These are phyloP conservation scores for Diplodia mutila DNA, from an alignment of 2,329 filamentous ascomycete genomes.

Conservation along the genomic window DNA sequence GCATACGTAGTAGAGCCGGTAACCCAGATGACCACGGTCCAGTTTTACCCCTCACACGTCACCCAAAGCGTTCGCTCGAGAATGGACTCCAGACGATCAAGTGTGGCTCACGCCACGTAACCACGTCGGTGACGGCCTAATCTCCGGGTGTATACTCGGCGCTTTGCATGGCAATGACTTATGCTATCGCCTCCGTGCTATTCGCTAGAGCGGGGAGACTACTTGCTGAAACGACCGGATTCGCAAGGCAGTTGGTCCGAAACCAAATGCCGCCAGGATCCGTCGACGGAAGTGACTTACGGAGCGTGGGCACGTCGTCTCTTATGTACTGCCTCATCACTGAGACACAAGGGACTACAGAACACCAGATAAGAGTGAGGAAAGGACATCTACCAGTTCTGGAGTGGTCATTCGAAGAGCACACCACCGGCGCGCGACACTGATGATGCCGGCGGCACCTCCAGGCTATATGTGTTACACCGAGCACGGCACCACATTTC, in stretches of 20 bases:
- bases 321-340: not conserved
- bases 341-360: not conserved
- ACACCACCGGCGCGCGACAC: constrained; percentile 17
- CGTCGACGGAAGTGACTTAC: not conserved
- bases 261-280: not conserved
- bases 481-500: constrained; percentile 9
- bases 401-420: constrained; percentile 13
- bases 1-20: not conserved
- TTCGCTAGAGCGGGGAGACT: not conserved
- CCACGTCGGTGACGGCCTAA: not conserved
- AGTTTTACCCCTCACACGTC: constrained; percentile 18
- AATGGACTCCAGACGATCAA: constrained; percentile 10
- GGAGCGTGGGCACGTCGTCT: not conserved
- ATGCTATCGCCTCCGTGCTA: not conserved
- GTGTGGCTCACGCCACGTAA: constrained; percentile 18
- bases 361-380: not conserved
- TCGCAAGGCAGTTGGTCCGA: not conserved
- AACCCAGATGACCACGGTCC: not conserved
- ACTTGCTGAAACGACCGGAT: not conserved
- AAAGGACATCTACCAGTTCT: not conserved
- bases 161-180: not conserved
- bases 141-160: constrained; percentile 12
- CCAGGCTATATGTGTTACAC: constrained; percentile 24
- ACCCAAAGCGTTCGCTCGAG: not conserved
- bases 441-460: not conserved